These are phyloP conservation scores for Neurospora discreta DNA, from an alignment of 495 filamentous ascomycete species.

Conservation along the genomic window DNA sequence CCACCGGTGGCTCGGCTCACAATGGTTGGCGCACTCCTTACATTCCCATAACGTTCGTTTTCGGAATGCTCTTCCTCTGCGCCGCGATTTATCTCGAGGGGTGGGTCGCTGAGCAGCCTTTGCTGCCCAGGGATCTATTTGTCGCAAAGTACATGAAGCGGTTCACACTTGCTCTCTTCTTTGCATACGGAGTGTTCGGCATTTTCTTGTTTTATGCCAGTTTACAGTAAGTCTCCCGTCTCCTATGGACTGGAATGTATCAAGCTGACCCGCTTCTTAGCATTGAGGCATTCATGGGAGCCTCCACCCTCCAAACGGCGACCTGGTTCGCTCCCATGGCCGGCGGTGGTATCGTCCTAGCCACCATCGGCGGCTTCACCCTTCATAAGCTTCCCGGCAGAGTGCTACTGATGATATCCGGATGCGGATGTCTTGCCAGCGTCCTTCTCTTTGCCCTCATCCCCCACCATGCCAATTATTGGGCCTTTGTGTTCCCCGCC, in stretches of 20 bases:
- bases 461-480: conserved; percentile 45
- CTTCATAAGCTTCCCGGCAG: conserved; percentile 67
- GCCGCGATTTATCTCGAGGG: conserved; percentile 63
- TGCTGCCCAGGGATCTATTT: conserved; percentile 69
- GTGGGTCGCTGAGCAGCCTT: conserved; percentile 58
- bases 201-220: conserved; percentile 70
- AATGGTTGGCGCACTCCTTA: conserved; percentile 65
- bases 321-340: conserved; percentile 75
- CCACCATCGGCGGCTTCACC: conserved; percentile 60
- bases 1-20: conserved; percentile 58
- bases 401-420: conserved; percentile 56
- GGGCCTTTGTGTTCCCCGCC: conserved; percentile 63
- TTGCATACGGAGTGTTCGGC: conserved; percentile 65
- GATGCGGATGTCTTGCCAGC: conserved; percentile 51
- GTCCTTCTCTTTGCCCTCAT: conserved; percentile 63
- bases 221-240: conserved; percentile 51
- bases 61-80: conserved; percentile 46
- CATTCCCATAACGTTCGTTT: conserved; percentile 48
- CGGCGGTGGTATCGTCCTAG: conserved; percentile 61
- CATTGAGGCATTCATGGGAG: conserved; percentile 55
- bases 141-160: conserved; percentile 60
- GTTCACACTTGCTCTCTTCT: conserved; percentile 55
- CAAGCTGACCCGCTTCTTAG: conserved; percentile 21
- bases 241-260: background rate
- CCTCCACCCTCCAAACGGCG: conserved; percentile 55